Percentiles rank a stretch among this genome's conserved stretches.
These are phyloP conservation scores for Lycium barbarum DNA, from an alignment of 257 asterid genomes.

Conservation along the genomic window DNA sequence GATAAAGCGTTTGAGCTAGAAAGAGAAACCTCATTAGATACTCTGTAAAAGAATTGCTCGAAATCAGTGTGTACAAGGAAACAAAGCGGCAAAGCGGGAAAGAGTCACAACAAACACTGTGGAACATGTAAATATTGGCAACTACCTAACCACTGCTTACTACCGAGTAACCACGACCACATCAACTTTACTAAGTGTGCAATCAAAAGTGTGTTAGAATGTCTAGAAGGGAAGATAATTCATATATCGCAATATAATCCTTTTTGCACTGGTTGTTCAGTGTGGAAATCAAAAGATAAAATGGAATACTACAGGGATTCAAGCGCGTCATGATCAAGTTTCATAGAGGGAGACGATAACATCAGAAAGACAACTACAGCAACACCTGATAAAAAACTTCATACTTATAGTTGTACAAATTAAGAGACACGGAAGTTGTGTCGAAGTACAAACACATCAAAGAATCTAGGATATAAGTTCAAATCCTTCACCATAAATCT, in stretches of 20 bases:
- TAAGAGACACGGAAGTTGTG: conserved; percentile 1
- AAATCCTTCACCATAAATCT: conserved; percentile 15
- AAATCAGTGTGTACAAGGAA: background rate
- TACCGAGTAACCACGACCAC: too few species aligned
- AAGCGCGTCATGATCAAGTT: conserved; percentile 15
- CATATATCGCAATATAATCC: conserved; percentile 12
- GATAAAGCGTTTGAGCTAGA: background rate
- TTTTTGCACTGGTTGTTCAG: background rate
- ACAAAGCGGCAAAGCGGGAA: background rate
- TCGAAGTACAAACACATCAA: conserved; percentile 10
- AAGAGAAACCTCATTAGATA: background rate
- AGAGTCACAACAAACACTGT: background rate
- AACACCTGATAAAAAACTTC: background rate
- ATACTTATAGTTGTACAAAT: background rate
- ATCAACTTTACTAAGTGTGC: background rate
- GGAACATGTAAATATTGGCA: conserved; percentile 9
- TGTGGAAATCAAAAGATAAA: background rate
- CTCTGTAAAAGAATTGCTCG: background rate
- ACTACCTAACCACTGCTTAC: background rate
- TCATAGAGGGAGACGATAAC: background rate
- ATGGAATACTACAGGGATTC: background rate
- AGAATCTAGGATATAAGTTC: background rate
- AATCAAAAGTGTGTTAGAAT: conserved; percentile 18
- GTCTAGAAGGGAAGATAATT: conserved; percentile 14
- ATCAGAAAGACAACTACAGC: background rate